A percentile compares a stretch with the other conserved stretches of the same genome.
Conservation (phyloP, 2,329 filamentous ascomycete genomes). For the Paradendryphiella salina region DNA sequence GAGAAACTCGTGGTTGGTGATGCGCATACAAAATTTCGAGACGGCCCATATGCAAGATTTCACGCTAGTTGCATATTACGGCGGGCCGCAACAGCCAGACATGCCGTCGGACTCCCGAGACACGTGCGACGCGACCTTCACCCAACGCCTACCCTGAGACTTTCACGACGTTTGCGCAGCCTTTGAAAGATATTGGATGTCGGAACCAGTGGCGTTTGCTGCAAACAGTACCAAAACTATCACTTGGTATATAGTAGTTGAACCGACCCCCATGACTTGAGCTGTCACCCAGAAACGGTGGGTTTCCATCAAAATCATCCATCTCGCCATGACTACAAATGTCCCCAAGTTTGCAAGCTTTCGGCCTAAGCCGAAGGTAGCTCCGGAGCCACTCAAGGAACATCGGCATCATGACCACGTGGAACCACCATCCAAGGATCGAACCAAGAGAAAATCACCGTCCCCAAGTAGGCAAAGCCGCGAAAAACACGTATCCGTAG, state of each 20-base stretch:
- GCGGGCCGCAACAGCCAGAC: constrained; percentile 9
- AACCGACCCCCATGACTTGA: not conserved
- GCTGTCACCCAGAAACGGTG: not conserved
- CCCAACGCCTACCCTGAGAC: not conserved
- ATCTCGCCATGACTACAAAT: constrained; percentile 28
- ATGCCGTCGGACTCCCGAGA: constrained; percentile 14
- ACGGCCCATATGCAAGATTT: constrained; percentile 25
- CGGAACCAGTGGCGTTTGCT: not conserved
- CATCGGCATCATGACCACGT: constrained; percentile 14
- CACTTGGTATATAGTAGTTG: not conserved
- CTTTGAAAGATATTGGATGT: not conserved
- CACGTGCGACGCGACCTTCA: constrained; percentile 14
- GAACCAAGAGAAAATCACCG: constrained; percentile 44
- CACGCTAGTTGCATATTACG: constrained; percentile 20
- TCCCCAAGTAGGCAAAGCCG: constrained; percentile 2
- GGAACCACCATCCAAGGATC: constrained; percentile 4
- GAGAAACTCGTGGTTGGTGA: constrained; percentile 5
- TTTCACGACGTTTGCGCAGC: not conserved
- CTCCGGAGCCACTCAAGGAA: constrained; percentile 14
- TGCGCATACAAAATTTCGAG: constrained; percentile 24
- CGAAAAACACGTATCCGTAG: constrained; percentile 5
- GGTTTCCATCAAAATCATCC: not conserved
- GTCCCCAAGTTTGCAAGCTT: constrained; percentile 78
- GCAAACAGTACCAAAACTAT: too few species aligned
- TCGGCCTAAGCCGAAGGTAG: constrained; percentile 55